Evolutionary conservation across 257 asterid species (phyloP).

Genomic region (Apocynum venetum): DNA sequence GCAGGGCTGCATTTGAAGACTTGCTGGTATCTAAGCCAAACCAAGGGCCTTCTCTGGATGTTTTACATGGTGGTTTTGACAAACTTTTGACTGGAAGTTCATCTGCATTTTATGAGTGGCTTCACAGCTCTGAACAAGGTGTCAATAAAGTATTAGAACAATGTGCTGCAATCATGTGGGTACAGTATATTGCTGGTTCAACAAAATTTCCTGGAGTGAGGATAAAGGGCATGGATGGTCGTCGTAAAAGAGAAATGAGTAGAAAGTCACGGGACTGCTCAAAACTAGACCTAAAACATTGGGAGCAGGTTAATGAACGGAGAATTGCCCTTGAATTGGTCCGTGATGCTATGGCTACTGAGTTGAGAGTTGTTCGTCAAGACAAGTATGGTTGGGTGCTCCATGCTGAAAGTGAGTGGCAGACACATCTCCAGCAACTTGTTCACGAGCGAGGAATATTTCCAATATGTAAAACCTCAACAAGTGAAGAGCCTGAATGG

Average conservation of each 20-base stretch:
- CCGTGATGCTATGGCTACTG: slow-evolving; percentile 95
- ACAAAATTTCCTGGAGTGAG: slow-evolving; percentile 93
- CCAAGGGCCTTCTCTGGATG: slow-evolving; percentile 73
- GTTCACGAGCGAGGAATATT: slow-evolving; percentile 95
- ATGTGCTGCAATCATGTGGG: slow-evolving; percentile 96
- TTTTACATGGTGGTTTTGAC: slow-evolving; percentile 92
- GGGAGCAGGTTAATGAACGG: slow-evolving; percentile 96
- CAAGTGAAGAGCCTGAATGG: slow-evolving; percentile 72
- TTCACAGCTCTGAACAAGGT: slow-evolving; percentile 52
- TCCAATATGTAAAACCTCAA: slow-evolving; percentile 55
- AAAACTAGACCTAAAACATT: slow-evolving; percentile 70
- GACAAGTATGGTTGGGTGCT: slow-evolving; percentile 99
- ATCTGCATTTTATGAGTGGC: slow-evolving; percentile 83
- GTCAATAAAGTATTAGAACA: slow-evolving; percentile 82
- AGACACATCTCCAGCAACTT: slow-evolving; percentile 88
- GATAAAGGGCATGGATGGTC: slow-evolving; percentile 90
- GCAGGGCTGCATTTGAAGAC: slow-evolving; percentile 88
- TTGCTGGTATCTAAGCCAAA: slow-evolving; percentile 84
- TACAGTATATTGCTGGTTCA: slow-evolving; percentile 82
- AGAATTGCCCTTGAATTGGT: slow-evolving; percentile 91
- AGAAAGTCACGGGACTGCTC: slow-evolving; percentile 66
- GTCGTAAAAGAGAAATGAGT: slow-evolving; percentile 85
- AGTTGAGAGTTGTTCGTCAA: slow-evolving; percentile 93
- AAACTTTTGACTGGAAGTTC: slow-evolving; percentile 75
- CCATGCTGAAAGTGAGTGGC: slow-evolving; percentile 99